Percentiles rank a stretch among this genome's conserved stretches.
Evolutionary conservation across 2,329 filamentous ascomycete species (phyloP).

Genomic region (Whalleya microplaca): DNA sequence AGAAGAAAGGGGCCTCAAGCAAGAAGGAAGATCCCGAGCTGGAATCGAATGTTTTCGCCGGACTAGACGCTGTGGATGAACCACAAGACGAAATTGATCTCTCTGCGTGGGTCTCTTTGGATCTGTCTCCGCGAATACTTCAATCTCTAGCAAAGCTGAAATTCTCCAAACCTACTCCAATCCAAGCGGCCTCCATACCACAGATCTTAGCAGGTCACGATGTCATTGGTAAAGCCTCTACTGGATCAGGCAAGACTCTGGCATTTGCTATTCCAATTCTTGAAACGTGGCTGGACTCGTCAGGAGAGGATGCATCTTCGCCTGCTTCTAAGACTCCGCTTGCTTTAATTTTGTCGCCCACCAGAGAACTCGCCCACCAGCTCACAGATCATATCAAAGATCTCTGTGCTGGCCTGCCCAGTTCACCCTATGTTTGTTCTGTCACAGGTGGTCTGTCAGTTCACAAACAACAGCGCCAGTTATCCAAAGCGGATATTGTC

Average conservation of each 20-base stretch:
- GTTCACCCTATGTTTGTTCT: slow-evolving; percentile 76
- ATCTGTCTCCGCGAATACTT: slow-evolving; percentile 72
- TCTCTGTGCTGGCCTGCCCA: slow-evolving; percentile 66
- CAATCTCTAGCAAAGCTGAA: slow-evolving; percentile 77
- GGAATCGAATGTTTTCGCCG: slow-evolving; percentile 56
- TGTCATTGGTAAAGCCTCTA: slow-evolving; percentile 93
- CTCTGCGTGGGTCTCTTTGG: slow-evolving; percentile 76
- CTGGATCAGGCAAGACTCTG: slow-evolving; percentile 94
- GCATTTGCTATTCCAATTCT: slow-evolving; percentile 94
- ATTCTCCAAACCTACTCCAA: slow-evolving; percentile 79
- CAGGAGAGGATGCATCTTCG: slow-evolving; percentile 41
- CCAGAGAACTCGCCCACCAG: slow-evolving; percentile 91
- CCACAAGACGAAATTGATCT: slow-evolving; percentile 68
- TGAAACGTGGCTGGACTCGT: slow-evolving; percentile 70
- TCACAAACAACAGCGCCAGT: slow-evolving; percentile 89
- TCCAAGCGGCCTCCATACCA: slow-evolving; percentile 81
- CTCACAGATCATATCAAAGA: slow-evolving; percentile 80
- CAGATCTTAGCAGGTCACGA: slow-evolving; percentile 82
- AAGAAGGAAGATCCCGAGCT: slow-evolving; percentile 45
- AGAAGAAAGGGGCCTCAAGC: slow-evolving; percentile 38
- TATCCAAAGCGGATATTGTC: slow-evolving; percentile 87
- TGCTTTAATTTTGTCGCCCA: slow-evolving; percentile 86
- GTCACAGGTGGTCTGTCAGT: slow-evolving; percentile 91
- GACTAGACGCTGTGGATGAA: slow-evolving; percentile 58
- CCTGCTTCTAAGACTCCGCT: slow-evolving; percentile 55